Evolutionary conservation across 139 green algal genomes (phyloP), one percentile per base, ranked within the genome.

Genomic region (Coccomyxa sp.): DNA sequence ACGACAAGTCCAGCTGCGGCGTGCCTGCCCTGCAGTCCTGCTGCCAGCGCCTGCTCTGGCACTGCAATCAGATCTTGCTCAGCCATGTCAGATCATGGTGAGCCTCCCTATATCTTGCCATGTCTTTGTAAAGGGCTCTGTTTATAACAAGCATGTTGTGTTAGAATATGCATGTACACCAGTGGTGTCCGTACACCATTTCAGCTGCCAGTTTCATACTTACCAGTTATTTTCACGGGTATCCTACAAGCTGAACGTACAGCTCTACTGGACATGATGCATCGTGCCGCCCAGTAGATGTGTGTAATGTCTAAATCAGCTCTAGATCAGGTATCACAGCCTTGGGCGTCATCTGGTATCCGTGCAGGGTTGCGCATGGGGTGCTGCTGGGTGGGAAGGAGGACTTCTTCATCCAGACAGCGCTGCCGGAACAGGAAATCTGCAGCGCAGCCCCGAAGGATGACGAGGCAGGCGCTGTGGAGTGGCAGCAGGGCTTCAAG

Each of bases 341-440:
- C n/a, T n/a, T n/a, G n/a, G n/a, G n/a, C n/a, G 22, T 35, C 8
- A 10, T 75, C 37, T 54, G 34, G 16, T 58, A 22, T 36, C 35
- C 7, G 18, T 77, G 35, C 89, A 94, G 91, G 92, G 91, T 95
- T 81, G 82, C 97, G 71, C 87, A 97, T 81, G 94, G 94, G 12
- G 74, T 94, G 76, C 86, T 98, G 35, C 74, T 90, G 39, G 92
- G 96, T 78, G 58, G 79, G 0, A 70, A 83, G 29, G 70, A 76
- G 6, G 94, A 97, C 83, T 97, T 97, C 79, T 98, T 98, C 86
- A 91, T 98, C 29, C 79, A 79, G 80, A 76, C 27, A 16, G 14
- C 12, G 44, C 12, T 12, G 14, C 44, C 14, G 44, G 14, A 16
- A 58, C 31, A 4, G 8, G 33, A 54, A 73, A 36, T 14, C 54